phyloP scores from a whole-genome alignment of 768 basidiomycete genomes.

The Calocybe gangraenosa region DNA sequence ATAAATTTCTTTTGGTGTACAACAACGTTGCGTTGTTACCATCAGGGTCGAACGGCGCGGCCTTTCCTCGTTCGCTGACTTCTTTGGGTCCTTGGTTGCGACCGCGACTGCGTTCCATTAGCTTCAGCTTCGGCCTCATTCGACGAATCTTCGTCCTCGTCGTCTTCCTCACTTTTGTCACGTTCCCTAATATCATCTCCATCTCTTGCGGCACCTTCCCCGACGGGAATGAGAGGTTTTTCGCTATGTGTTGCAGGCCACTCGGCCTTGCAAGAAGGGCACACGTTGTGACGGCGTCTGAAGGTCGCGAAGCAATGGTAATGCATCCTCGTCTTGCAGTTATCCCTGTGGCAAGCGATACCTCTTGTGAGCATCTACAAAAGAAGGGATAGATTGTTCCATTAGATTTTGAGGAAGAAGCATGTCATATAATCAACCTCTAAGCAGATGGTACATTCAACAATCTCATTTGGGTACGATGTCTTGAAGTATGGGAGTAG shows the following conservation, averaged over 20 bases:
- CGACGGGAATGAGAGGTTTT: constrained; percentile 50
- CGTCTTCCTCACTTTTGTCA: constrained; percentile 27
- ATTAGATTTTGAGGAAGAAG: not conserved
- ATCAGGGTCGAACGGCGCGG: no score
- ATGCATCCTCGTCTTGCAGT: constrained; percentile 66
- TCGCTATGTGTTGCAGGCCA: constrained; percentile 56
- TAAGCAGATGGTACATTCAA: constrained; percentile 72
- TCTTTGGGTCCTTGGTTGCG: constrained; percentile 19
- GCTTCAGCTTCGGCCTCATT: constrained; percentile 34
- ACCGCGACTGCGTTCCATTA: constrained; percentile 32
- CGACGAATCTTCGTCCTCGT: constrained; percentile 35
- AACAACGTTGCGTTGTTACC: no score
- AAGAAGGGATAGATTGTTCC: not conserved
- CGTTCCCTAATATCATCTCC: constrained; percentile 48
- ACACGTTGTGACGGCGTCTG: constrained; percentile 38
- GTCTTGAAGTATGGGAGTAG: constrained; percentile 69
- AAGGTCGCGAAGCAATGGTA: constrained; percentile 57
- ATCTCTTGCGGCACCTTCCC: constrained; percentile 63
- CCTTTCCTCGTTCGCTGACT: constrained; percentile 30
- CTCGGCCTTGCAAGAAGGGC: constrained; percentile 52
- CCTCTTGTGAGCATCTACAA: constrained; percentile 66
- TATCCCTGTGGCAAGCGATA: constrained; percentile 51
- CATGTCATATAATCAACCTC: constrained; percentile 42
- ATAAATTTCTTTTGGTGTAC: no score
- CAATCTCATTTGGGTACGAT: constrained; percentile 64